phyloP scores from a whole-genome alignment of 805 yeast species.

The Cyberlindnera bimundalis region DNA sequence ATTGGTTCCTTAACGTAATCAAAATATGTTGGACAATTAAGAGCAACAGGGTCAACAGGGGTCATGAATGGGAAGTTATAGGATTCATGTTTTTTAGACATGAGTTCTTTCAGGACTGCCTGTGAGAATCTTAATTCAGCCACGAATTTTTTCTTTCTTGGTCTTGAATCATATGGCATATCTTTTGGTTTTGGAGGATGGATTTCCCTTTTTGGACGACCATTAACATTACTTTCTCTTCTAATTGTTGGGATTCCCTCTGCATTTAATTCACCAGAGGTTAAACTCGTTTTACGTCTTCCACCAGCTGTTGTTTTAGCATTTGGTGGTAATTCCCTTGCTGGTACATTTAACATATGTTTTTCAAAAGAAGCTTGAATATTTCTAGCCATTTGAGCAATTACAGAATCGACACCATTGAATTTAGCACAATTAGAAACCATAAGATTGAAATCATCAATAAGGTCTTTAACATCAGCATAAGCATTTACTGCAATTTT shows the following conservation, averaged over 20 bases:
- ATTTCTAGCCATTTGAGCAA: constrained; percentile 88
- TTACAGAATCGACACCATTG: constrained; percentile 80
- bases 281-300: constrained; percentile 25
- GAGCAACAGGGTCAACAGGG: constrained; percentile 94
- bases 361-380: constrained; percentile 91
- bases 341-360: constrained; percentile 89
- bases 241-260: constrained; percentile 62
- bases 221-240: constrained; percentile 65
- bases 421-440: constrained; percentile 78
- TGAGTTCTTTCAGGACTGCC: constrained; percentile 76
- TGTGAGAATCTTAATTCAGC: constrained; percentile 86
- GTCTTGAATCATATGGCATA: constrained; percentile 85
- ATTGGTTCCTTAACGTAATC: constrained; percentile 88
- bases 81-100: constrained; percentile 76
- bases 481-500: constrained; percentile 71
- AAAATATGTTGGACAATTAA: constrained; percentile 86
- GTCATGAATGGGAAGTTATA: constrained; percentile 86
- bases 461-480: constrained; percentile 62
- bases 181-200: constrained; percentile 97
- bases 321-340: constrained; percentile 41
- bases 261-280: constrained; percentile 32
- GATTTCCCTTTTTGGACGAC: constrained; percentile 91
- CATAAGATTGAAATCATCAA: constrained; percentile 79
- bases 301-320: constrained; percentile 17
- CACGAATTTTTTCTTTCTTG: constrained; percentile 87